These are phyloP conservation scores for Rhazya stricta DNA, from an alignment of 257 asterid genomes.

Conservation along the genomic window DNA sequence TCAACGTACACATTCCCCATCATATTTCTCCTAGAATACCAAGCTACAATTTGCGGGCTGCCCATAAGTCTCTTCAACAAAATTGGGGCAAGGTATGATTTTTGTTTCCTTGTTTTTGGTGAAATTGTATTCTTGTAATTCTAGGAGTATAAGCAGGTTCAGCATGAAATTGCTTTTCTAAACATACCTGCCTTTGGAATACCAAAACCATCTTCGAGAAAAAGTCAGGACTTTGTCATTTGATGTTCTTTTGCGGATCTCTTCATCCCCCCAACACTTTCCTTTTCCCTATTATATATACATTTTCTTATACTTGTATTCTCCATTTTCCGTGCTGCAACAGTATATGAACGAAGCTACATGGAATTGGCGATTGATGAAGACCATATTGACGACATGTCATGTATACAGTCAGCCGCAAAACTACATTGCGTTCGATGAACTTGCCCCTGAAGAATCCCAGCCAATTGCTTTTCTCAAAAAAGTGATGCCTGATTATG, in stretches of 20 bases:
- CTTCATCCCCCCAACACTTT: background rate
- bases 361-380: conserved; percentile 99
- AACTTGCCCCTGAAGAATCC: conserved; percentile 70
- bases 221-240: background rate
- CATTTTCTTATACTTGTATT: background rate
- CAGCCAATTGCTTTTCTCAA: conserved; percentile 75
- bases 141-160: background rate
- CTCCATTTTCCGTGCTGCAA: conserved; percentile 13
- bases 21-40: conserved; percentile 92
- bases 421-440: conserved; percentile 69
- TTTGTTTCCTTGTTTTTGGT: background rate
- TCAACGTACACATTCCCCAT: conserved; percentile 95
- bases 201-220: background rate
- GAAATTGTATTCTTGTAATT: background rate
- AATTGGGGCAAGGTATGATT: conserved; percentile 84
- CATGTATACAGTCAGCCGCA: conserved; percentile 68
- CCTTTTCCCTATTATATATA: background rate
- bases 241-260: background rate
- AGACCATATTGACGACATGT: conserved; percentile 80
- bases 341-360: conserved; percentile 91
- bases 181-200: background rate
- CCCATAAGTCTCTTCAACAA: conserved; percentile 80
- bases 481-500: conserved; percentile 83
- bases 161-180: background rate
- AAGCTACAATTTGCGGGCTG: conserved; percentile 75